These are phyloP conservation scores for Eustoma russellianum DNA, from an alignment of 257 asterid species.

Conservation along the genomic window DNA sequence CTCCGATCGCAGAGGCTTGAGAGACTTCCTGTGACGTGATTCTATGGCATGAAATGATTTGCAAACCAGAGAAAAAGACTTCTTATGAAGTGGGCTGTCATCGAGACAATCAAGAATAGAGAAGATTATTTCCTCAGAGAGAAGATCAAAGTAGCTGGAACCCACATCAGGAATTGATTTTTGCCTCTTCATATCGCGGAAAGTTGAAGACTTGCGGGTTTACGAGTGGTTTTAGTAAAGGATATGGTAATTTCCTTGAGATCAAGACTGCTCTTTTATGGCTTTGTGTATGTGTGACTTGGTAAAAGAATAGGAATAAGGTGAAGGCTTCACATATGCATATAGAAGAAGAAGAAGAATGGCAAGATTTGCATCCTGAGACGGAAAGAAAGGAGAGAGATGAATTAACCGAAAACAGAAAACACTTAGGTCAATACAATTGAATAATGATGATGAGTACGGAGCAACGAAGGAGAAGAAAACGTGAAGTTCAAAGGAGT, in stretches of 20 bases:
- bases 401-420: conserved; percentile 40
- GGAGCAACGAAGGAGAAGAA: too few species aligned
- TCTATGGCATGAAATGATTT: conserved; percentile 53
- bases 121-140: conserved; percentile 64
- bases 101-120: conserved; percentile 51
- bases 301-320: too few species aligned
- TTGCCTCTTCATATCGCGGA: conserved; percentile 56
- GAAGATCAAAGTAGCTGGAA: conserved; percentile 51
- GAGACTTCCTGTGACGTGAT: conserved; percentile 47
- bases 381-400: conserved; percentile 4
- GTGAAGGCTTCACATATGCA: too few species aligned
- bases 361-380: not conserved
- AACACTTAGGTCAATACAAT: conserved; percentile 21
- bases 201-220: conserved; percentile 10
- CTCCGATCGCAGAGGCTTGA: conserved; percentile 64
- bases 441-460: conserved; percentile 14
- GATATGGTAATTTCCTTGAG: not conserved
- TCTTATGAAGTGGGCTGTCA: conserved; percentile 61
- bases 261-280: conserved; percentile 9
- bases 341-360: conserved; percentile 1
- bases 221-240: conserved; percentile 9
- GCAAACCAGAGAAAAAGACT: conserved; percentile 76
- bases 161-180: conserved; percentile 18
- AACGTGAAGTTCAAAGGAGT: too few species aligned
- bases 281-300: not conserved